Evolutionary conservation across 2,329 filamentous ascomycete genomes (phyloP).

Genomic region (Alternaria consortialis): DNA sequence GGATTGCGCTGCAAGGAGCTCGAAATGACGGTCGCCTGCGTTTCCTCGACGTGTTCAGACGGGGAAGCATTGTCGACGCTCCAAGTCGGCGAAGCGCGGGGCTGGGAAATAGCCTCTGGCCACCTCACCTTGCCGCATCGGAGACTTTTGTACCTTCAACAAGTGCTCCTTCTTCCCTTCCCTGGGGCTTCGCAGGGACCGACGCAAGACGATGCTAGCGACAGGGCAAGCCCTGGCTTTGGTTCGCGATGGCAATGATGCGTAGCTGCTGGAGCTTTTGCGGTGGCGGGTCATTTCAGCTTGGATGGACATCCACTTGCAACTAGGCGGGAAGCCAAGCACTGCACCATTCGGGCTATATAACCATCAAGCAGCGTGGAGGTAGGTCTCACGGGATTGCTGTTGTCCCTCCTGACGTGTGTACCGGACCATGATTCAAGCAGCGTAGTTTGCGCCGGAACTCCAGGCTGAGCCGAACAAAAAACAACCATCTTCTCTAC

Average conservation of each 20-base stretch:
- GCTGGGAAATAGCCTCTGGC: conserved; percentile 36
- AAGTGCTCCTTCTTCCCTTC: conserved; percentile 39
- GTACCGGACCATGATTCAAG: conserved; percentile 13
- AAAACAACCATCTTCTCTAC: conserved; percentile 18
- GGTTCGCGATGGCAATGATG: conserved; percentile 30
- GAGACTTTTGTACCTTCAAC: conserved; percentile 33
- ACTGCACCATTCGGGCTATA: conserved; percentile 17
- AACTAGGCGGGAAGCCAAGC: conserved; percentile 37
- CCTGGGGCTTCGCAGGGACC: conserved; percentile 28
- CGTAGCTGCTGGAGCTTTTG: conserved; percentile 34
- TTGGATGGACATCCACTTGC: conserved; percentile 37
- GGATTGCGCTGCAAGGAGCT: conserved; percentile 38
- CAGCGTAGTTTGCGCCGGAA: conserved; percentile 17
- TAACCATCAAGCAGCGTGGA: conserved; percentile 9
- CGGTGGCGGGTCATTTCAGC: conserved; percentile 43
- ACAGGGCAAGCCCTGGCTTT: conserved; percentile 31
- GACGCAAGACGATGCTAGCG: conserved; percentile 31
- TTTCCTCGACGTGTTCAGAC: conserved; percentile 27
- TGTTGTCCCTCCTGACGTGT: conserved; percentile 1
- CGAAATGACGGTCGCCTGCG: conserved; percentile 30
- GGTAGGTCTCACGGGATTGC: neutral
- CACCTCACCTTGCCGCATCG: conserved; percentile 36
- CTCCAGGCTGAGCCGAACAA: conserved; percentile 26
- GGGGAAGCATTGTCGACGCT: conserved; percentile 27
- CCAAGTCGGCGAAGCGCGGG: conserved; percentile 35